Conservation (phyloP, 2,329 filamentous ascomycete species). For the Anisogramma anomala region DNA sequence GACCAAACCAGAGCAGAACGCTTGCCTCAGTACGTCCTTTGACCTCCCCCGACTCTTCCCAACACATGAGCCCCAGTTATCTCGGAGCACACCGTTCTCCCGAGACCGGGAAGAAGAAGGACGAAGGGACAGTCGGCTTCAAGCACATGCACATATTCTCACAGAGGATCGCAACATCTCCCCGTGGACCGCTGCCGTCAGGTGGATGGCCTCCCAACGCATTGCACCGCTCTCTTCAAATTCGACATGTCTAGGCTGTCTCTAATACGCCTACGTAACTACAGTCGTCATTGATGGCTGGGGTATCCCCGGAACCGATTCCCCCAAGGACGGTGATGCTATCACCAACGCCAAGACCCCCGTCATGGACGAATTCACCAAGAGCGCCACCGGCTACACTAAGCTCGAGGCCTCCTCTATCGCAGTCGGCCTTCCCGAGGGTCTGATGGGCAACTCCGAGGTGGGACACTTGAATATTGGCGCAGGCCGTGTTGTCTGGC, state of each 20-base stretch:
- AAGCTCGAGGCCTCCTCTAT: constrained; percentile 93
- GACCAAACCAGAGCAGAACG: constrained; percentile 47
- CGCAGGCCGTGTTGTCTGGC: constrained; percentile 94
- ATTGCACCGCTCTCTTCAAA: constrained; percentile 43
- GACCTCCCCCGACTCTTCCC: constrained; percentile 19
- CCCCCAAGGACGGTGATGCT: constrained; percentile 82
- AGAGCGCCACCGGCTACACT: constrained; percentile 72
- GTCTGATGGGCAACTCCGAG: constrained; percentile 97
- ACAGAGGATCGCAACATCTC: not conserved
- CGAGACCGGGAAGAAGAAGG: not conserved
- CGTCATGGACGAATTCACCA: constrained; percentile 84
- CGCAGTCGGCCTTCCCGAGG: constrained; percentile 89
- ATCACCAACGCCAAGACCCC: constrained; percentile 90
- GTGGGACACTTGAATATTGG: constrained; percentile 98
- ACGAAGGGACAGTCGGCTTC: not conserved
- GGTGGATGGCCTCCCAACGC: constrained; percentile 31
- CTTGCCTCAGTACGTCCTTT: constrained; percentile 48
- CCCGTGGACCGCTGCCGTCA: constrained; percentile 8
- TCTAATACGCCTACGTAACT: constrained; percentile 37
- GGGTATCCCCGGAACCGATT: constrained; percentile 74
- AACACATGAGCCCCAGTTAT: not conserved
- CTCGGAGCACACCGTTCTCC: not conserved
- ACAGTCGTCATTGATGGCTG: constrained; percentile 98
- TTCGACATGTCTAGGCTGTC: constrained; percentile 50
- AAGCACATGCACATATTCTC: too few species aligned